A percentile compares a stretch with the other conserved stretches of the same genome.
These are phyloP conservation scores for Polysphondylium violaceum DNA, from an alignment of 78 protist species.

Conservation along the genomic window DNA sequence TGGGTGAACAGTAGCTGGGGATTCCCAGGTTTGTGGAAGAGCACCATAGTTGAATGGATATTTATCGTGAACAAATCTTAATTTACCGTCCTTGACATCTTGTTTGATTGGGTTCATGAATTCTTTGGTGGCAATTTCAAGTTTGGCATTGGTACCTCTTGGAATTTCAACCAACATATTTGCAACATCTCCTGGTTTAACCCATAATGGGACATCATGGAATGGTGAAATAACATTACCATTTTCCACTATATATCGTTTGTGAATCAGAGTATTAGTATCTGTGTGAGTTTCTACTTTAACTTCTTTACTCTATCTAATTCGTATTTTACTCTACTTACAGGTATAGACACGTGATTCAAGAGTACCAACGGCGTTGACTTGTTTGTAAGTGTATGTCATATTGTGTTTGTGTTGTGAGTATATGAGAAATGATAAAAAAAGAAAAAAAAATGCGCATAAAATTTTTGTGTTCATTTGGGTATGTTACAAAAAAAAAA, in stretches of 20 bases:
- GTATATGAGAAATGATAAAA: background rate
- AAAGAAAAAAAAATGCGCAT: background rate
- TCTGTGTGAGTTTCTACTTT: background rate
- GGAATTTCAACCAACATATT: constrained; percentile 92
- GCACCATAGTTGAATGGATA: constrained; percentile 96
- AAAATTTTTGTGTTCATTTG: background rate
- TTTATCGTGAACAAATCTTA: constrained; percentile 90
- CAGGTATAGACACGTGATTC: constrained; percentile 24
- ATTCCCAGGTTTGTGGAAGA: constrained; percentile 95
- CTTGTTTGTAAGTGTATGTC: background rate
- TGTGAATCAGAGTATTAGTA: background rate
- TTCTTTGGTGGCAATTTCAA: constrained; percentile 89
- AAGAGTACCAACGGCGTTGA: constrained; percentile 31
- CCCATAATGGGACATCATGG: constrained; percentile 90
- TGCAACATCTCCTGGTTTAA: constrained; percentile 22
- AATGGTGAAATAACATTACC: constrained; percentile 84
- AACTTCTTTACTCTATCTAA: background rate
- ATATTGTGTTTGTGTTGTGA: constrained; percentile 24
- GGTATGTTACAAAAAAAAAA: no score
- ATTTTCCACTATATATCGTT: constrained; percentile 14
- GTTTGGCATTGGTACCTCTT: constrained; percentile 90
- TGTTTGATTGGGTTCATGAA: constrained; percentile 91
- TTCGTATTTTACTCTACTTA: no score
- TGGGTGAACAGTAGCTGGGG: constrained; percentile 75
- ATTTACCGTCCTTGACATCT: constrained; percentile 89